Conservation (phyloP, 495 filamentous ascomycete species). For the Ramalina intermedia region DNA sequence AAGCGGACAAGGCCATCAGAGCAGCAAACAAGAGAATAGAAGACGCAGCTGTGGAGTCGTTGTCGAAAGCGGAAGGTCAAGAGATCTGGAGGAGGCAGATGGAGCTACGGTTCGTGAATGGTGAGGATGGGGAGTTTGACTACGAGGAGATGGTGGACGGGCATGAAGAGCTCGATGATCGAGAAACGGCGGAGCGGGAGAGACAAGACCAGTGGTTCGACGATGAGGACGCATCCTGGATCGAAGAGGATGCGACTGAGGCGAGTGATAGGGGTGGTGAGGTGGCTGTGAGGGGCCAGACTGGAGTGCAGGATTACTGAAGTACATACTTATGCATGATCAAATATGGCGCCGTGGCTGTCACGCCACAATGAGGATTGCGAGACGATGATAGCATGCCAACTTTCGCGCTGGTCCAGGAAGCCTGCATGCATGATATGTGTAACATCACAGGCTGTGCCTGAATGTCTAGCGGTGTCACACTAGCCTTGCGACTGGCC, state of each 20-base stretch:
- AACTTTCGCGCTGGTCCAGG: no score
- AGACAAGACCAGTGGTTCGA: constrained; percentile 59
- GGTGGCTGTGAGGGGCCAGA: constrained; percentile 43
- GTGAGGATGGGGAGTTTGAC: constrained; percentile 63
- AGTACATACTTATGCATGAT: background rate
- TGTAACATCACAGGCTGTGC: no score
- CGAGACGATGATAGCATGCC: background rate
- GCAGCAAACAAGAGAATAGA: no score
- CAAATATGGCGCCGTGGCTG: background rate
- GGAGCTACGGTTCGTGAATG: constrained; percentile 52
- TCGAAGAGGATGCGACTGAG: constrained; percentile 31
- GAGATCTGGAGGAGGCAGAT: constrained; percentile 55
- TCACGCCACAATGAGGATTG: background rate
- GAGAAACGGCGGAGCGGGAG: constrained; percentile 39
- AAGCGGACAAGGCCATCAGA: constrained; percentile 41
- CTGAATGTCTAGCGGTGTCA: background rate
- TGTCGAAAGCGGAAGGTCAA: constrained; percentile 48
- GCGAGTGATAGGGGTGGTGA: constrained; percentile 21
- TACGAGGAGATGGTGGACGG: constrained; percentile 48
- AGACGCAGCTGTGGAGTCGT: constrained; percentile 23
- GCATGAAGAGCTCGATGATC: constrained; percentile 55
- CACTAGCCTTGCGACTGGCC: background rate
- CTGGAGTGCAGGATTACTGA: constrained; percentile 72
- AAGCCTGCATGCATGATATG: no score
- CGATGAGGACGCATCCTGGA: constrained; percentile 55